Conservation (phyloP, 305 asterid genomes). For the Solanum chacoense region DNA sequence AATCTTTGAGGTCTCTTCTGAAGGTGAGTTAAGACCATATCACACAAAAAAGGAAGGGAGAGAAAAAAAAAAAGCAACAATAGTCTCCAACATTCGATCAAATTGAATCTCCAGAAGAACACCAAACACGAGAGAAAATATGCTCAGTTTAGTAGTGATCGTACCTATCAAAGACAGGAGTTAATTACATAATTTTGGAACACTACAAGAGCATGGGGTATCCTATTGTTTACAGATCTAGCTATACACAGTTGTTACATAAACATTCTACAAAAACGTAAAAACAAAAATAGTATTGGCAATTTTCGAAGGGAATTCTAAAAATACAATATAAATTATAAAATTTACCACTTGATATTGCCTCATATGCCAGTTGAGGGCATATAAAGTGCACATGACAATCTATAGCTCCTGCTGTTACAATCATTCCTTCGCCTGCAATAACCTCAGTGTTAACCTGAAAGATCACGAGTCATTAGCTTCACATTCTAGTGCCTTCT, state of each 20-base stretch:
- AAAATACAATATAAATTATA: neutral
- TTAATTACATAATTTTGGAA: neutral
- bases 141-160: neutral
- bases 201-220: neutral
- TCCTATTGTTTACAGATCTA: neutral
- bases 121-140: neutral
- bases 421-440: constrained; percentile 91
- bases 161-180: neutral
- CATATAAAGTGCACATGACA: constrained; percentile 97
- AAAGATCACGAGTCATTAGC: constrained; percentile 9
- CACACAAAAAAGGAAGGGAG: neutral
- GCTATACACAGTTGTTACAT: neutral
- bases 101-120: neutral
- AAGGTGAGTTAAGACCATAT: neutral
- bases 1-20: neutral
- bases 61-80: neutral
- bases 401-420: constrained; percentile 92
- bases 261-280: neutral
- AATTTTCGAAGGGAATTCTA: neutral
- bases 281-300: neutral
- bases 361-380: constrained; percentile 86
- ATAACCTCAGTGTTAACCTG: constrained; percentile 88
- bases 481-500: neutral
- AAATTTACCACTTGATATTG: constrained; percentile 85
- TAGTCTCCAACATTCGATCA: neutral